phyloP scores from a whole-genome alignment of 441 rosid species.

The Croton laevigatus region DNA sequence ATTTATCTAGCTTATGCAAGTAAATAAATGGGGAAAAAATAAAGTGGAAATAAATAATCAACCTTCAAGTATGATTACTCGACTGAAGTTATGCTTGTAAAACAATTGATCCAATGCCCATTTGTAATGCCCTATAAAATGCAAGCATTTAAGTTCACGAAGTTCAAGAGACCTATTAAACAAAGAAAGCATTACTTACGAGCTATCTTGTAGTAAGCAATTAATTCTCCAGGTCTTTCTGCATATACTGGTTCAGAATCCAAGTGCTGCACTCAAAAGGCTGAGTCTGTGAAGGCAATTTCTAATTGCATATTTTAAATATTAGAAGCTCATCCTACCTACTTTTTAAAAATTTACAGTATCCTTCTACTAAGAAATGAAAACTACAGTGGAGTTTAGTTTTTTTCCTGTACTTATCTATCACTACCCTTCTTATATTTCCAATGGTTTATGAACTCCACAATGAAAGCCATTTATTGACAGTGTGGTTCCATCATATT shows the following conservation, averaged over 20 bases:
- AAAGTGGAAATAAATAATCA: constrained; percentile 12
- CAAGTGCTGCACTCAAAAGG: constrained; percentile 62
- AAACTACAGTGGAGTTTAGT: background rate
- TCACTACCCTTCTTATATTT: background rate
- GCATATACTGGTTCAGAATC: constrained; percentile 64
- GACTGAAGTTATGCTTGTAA: constrained; percentile 68
- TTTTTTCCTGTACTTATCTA: background rate
- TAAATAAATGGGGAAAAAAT: constrained; percentile 15
- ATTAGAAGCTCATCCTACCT: background rate
- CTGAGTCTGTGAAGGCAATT: background rate
- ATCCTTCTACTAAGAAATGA: background rate
- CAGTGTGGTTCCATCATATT: background rate
- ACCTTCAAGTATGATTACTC: constrained; percentile 96
- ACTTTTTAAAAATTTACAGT: background rate
- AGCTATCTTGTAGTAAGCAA: constrained; percentile 93
- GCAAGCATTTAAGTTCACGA: constrained; percentile 24
- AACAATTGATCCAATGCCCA: constrained; percentile 95
- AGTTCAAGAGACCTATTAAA: constrained; percentile 19
- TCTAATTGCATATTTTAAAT: background rate
- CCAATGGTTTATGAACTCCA: background rate
- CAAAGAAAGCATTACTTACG: constrained; percentile 47
- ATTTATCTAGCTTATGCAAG: constrained; percentile 1
- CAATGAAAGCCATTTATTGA: background rate
- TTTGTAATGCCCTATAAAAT: constrained; percentile 80
- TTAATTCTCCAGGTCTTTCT: constrained; percentile 91